A percentile compares a stretch with the other conserved stretches of the same genome.
These are phyloP conservation scores for Fusarium clavum DNA, from an alignment of 2,329 filamentous ascomycete species.

Conservation along the genomic window DNA sequence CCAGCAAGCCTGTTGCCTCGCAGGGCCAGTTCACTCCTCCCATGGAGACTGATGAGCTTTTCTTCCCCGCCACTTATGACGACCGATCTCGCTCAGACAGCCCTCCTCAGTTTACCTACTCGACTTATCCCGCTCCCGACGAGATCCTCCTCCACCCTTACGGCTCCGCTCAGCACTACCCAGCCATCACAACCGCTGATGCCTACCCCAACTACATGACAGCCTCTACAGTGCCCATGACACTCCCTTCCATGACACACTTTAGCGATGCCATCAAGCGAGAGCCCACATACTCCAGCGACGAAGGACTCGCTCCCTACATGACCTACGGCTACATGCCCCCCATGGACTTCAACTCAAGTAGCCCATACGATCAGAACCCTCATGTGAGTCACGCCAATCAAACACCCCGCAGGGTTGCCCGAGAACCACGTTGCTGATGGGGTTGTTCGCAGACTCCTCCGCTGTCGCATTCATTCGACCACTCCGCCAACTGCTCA, in stretches of 20 bases:
- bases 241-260: constrained; percentile 73
- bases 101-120: constrained; percentile 75
- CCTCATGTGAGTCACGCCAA: constrained; percentile 76
- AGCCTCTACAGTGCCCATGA: constrained; percentile 65
- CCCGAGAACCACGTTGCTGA: constrained; percentile 62
- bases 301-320: constrained; percentile 72
- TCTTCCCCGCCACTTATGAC: constrained; percentile 71
- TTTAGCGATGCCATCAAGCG: constrained; percentile 75
- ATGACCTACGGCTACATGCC: constrained; percentile 75
- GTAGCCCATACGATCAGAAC: constrained; percentile 73
- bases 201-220: constrained; percentile 67
- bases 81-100: constrained; percentile 77
- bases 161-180: constrained; percentile 64
- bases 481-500: constrained; percentile 73
- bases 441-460: constrained; percentile 72
- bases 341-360: constrained; percentile 70
- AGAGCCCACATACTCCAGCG: constrained; percentile 65
- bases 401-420: constrained; percentile 54
- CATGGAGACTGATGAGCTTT: constrained; percentile 73
- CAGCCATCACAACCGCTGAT: constrained; percentile 62
- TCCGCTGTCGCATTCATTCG: constrained; percentile 79
- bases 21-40: constrained; percentile 71
- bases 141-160: constrained; percentile 72
- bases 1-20: constrained; percentile 55
- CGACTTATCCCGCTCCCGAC: constrained; percentile 74